phyloP scores from a whole-genome alignment of 768 basidiomycete genomes.

The Bullera alba region DNA sequence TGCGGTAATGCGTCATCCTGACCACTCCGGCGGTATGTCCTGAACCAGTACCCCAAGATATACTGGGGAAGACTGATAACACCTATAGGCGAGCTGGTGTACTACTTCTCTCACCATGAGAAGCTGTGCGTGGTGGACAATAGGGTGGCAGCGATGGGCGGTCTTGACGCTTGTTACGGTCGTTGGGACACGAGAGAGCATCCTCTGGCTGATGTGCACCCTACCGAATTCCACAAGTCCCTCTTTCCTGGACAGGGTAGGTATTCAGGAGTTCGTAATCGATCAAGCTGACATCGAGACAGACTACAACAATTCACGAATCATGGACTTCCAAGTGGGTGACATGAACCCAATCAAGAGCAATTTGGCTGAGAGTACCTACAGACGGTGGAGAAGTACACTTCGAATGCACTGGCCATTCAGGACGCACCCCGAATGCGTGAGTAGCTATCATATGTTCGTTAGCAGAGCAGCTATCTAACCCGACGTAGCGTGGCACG shows the following conservation, averaged over 20 bases:
- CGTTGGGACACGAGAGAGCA: conserved; percentile 85
- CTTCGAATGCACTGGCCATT: conserved; percentile 42
- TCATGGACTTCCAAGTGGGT: conserved; percentile 44
- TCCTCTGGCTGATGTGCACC: conserved; percentile 86
- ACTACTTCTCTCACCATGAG: conserved; percentile 44
- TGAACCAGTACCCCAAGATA: not conserved
- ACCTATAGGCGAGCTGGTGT: conserved; percentile 29
- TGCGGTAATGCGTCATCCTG: conserved; percentile 57
- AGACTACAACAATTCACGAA: conserved; percentile 48
- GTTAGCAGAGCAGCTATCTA: not conserved
- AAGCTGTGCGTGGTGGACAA: conserved; percentile 45
- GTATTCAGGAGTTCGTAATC: not conserved
- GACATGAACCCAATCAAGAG: too few species aligned
- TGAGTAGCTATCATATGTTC: conserved; percentile 14
- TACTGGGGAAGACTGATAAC: not conserved
- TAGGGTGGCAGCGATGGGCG: conserved; percentile 54
- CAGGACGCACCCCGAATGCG: conserved; percentile 43
- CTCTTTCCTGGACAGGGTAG: conserved; percentile 74
- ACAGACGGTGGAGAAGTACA: conserved; percentile 59
- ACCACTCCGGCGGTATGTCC: conserved; percentile 30
- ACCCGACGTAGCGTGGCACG: conserved; percentile 69
- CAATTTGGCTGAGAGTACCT: not conserved
- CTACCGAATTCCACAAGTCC: conserved; percentile 69
- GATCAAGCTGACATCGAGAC: not conserved
- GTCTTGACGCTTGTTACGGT: conserved; percentile 92